Evolutionary conservation across 2,329 filamentous ascomycete genomes (phyloP).

Genomic region (Arthrobotrys sphaeroides): DNA sequence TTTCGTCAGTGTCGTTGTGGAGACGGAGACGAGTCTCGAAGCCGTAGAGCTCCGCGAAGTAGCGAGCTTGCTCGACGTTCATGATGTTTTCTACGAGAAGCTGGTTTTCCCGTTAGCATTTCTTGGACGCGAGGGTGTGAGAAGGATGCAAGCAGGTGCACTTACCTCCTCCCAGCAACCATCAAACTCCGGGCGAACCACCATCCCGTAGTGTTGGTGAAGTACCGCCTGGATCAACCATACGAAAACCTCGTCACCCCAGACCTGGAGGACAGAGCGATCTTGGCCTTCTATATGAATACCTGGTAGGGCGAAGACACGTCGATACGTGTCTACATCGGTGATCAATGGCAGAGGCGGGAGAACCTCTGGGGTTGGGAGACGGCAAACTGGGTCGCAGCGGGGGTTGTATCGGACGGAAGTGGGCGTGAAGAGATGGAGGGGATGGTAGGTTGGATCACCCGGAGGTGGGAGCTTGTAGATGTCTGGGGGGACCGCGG

Average conservation of each 20-base stretch:
- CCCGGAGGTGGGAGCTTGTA: conserved; percentile 15
- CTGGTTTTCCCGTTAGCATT: neutral
- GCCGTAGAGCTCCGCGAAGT: conserved; percentile 23
- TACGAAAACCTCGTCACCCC: conserved; percentile 24
- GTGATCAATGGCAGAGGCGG: conserved; percentile 10
- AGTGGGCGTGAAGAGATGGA: neutral
- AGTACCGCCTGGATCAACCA: conserved; percentile 22
- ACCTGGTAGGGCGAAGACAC: conserved; percentile 6
- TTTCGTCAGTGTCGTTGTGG: neutral
- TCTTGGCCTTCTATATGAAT: neutral
- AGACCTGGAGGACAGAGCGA: conserved; percentile 3
- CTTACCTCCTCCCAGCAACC: neutral
- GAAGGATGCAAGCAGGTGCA: neutral
- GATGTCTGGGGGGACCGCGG: neutral
- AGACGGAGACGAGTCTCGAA: conserved; percentile 9
- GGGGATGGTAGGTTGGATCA: conserved; percentile 7
- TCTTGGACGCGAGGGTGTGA: no score
- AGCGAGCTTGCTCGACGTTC: conserved; percentile 1
- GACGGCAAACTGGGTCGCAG: conserved; percentile 6
- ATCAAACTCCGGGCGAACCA: conserved; percentile 2
- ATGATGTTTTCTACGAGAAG: neutral
- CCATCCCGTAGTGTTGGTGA: conserved; percentile 7
- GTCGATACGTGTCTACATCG: neutral
- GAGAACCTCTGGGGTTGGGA: conserved; percentile 21
- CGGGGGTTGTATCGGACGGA: neutral